These are phyloP conservation scores for Cladophialophora psammophila DNA, from an alignment of 2,329 filamentous ascomycete species.

Conservation along the genomic window DNA sequence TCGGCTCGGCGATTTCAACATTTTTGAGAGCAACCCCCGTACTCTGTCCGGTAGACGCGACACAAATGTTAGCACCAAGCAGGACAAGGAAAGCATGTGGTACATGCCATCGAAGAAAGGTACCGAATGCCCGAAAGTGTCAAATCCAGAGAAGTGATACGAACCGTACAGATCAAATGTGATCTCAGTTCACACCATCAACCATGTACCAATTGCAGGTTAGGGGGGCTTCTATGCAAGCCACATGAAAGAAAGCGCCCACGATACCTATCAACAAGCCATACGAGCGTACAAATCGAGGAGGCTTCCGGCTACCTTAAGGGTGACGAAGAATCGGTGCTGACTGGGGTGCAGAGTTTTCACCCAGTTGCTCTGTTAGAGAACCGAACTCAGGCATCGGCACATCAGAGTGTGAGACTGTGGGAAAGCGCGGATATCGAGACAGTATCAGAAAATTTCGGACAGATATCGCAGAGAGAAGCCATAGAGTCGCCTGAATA, in stretches of 20 bases:
- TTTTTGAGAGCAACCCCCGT: neutral
- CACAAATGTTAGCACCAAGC: conserved; percentile 4
- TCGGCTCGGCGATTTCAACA: neutral
- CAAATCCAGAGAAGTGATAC: neutral
- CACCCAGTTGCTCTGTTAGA: neutral
- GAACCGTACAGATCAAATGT: conserved; percentile 23
- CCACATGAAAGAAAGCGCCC: conserved; percentile 26
- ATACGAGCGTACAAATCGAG: neutral
- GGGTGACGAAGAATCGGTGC: neutral
- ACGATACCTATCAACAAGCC: conserved; percentile 15
- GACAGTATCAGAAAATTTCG: neutral
- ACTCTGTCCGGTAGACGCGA: neutral
- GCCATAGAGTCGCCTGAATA: conserved; percentile 13
- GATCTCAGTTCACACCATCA: conserved; percentile 9
- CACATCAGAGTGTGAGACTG: neutral
- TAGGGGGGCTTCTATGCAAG: conserved; percentile 9
- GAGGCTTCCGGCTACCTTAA: neutral
- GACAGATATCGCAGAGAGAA: neutral
- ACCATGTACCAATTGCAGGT: conserved; percentile 23
- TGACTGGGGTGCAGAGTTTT: neutral
- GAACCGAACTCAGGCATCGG: neutral
- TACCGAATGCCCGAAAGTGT: neutral
- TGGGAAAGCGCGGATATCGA: neutral
- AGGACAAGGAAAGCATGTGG: conserved; percentile 21
- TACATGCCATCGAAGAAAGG: conserved; percentile 27